A percentile compares a stretch with the other conserved stretches of the same genome.
phyloP scores from a whole-genome alignment of 345 rosid genomes.

The Rhodamnia argentea region DNA sequence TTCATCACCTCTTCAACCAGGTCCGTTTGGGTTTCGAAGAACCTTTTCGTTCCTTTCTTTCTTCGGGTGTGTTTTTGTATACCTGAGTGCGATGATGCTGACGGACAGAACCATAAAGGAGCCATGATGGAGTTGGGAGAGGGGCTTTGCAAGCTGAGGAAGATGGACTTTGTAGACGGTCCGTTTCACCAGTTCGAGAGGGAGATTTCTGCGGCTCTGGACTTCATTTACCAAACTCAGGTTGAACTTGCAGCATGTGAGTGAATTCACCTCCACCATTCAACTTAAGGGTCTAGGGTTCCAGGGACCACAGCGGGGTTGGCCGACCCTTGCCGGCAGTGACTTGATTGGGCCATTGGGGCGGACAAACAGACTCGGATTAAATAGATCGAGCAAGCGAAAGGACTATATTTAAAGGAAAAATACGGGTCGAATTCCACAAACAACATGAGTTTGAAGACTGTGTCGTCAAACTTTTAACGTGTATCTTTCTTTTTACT shows the following conservation, averaged over 20 bases:
- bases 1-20: constrained; percentile 80
- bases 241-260: constrained; percentile 71
- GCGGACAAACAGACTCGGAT: background rate
- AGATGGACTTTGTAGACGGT: constrained; percentile 61
- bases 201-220: constrained; percentile 59
- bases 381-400: background rate
- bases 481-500: background rate
- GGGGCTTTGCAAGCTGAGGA: constrained; percentile 75
- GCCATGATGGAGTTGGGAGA: constrained; percentile 98
- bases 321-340: background rate
- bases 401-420: background rate
- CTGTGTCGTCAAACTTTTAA: background rate
- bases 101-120: constrained; percentile 66
- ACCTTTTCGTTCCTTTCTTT: background rate
- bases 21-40: constrained; percentile 9
- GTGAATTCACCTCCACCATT: constrained; percentile 4
- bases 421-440: background rate
- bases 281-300: background rate
- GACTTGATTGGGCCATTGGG: background rate
- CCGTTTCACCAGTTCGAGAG: constrained; percentile 66
- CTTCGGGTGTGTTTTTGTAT: background rate
- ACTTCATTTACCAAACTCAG: constrained; percentile 48
- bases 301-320: background rate
- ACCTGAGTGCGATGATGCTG: background rate
- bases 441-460: background rate